Conservation (phyloP, 257 asterid species). For the Rhazya stricta region DNA sequence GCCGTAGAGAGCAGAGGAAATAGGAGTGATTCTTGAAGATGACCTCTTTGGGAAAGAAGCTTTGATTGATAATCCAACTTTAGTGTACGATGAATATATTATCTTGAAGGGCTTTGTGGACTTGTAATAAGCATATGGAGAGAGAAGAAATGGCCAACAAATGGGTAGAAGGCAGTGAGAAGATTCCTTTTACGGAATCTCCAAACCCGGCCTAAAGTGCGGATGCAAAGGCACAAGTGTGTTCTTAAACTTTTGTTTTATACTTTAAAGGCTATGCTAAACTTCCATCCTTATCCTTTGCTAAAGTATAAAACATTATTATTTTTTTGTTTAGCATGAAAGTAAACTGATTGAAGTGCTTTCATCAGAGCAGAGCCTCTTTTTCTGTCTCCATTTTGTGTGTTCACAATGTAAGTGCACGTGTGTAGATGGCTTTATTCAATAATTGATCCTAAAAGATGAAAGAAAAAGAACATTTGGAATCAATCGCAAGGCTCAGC, state of each 20-base stretch:
- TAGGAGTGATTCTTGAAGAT: background rate
- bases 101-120: background rate
- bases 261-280: slow-evolving; percentile 13
- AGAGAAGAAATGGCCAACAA: slow-evolving; percentile 4
- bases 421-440: slow-evolving; percentile 27
- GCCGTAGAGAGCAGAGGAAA: background rate
- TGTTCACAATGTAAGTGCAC: slow-evolving; percentile 25
- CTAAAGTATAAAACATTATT: background rate
- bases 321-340: slow-evolving; percentile 16
- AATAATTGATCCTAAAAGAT: slow-evolving; percentile 20
- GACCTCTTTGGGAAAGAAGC: background rate
- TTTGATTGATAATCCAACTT: background rate
- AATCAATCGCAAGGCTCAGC: slow-evolving; percentile 20
- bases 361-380: background rate
- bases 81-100: background rate
- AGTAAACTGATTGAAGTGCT: background rate
- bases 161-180: slow-evolving; percentile 1
- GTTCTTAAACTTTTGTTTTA: slow-evolving; percentile 23
- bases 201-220: slow-evolving; percentile 34
- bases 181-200: slow-evolving; percentile 39
- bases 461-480: slow-evolving; percentile 10
- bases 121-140: background rate
- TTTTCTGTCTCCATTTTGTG: slow-evolving; percentile 6
- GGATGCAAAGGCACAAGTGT: slow-evolving; percentile 20
- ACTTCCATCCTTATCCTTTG: slow-evolving; percentile 22